Percentiles rank a stretch among this genome's conserved stretches.
Evolutionary conservation across 768 basidiomycete genomes (phyloP).

Genomic region (Kwoniella sp.): DNA sequence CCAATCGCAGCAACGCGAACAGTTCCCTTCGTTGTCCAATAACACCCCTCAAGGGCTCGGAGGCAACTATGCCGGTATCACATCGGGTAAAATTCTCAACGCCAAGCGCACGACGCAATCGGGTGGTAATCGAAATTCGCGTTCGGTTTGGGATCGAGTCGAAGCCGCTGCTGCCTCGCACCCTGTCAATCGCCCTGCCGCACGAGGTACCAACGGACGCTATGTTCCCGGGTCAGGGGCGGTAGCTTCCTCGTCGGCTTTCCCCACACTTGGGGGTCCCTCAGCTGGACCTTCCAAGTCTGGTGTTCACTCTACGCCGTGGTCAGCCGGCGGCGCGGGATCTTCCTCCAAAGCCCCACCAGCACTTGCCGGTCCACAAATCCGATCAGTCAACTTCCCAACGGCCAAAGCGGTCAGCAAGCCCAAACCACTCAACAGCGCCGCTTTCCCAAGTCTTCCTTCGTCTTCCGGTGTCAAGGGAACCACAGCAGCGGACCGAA

Average conservation of each 20-base stretch:
- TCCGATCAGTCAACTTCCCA: constrained; percentile 50
- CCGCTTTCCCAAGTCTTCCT: constrained; percentile 52
- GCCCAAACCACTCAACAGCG: constrained; percentile 33
- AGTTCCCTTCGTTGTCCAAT: constrained; percentile 72
- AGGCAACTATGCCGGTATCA: constrained; percentile 74
- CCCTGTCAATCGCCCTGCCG: constrained; percentile 36
- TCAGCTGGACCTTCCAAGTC: constrained; percentile 9
- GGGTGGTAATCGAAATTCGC: constrained; percentile 62
- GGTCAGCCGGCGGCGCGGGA: constrained; percentile 42
- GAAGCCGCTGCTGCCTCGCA: constrained; percentile 69
- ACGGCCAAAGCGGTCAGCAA: constrained; percentile 22
- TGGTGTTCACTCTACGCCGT: constrained; percentile 37
- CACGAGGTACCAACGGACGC: constrained; percentile 32
- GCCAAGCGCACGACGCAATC: constrained; percentile 74
- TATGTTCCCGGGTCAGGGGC: constrained; percentile 45
- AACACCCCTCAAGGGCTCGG: constrained; percentile 39
- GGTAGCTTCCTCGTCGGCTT: constrained; percentile 26
- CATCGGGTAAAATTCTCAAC: constrained; percentile 79
- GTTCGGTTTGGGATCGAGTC: constrained; percentile 82
- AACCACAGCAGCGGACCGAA: constrained; percentile 33
- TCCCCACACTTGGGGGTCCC: constrained; percentile 43
- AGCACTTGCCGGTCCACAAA: constrained; percentile 38
- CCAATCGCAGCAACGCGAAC: constrained; percentile 72
- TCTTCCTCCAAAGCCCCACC: constrained; percentile 31
- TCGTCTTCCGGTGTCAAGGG: constrained; percentile 6